Evolutionary conservation across 192 early-diverging fungal species (phyloP), one percentile per base, ranked within the genome.

Genomic region (Gonapodya sp.): DNA sequence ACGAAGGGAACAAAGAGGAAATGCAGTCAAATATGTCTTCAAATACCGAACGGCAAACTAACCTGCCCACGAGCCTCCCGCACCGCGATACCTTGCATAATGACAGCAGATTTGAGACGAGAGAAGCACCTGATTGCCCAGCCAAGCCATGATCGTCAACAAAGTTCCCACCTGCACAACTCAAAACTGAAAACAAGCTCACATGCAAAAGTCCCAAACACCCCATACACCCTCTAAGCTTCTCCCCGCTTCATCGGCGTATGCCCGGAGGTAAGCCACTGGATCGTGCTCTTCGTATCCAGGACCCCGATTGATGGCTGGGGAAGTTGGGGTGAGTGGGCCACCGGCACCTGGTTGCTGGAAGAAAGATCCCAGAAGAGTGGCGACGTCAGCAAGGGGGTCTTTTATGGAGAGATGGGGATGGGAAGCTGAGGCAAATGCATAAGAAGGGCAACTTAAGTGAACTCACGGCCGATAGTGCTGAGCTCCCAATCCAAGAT

Each of bases 331-430:
- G 46, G 8, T 64, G 46, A 64, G 46, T 24, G 46, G 8, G 24
- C 46, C 46, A 8, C 46, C 46, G 8, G 46, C 46, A 24, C 8
- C 46, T 8, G 46, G 46, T 8, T 64, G 8, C 8, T 64, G 8
- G 46, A 64, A 64, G 46, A 64, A 64, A 16, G 46, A 24, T 8
- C 8, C 8, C 46, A 64, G 46, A 33, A 77, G 75, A 8, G 75
- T 77, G 8, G 75, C 75, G 18, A 77, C 18, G 75, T 77, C 75
- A 16, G 75, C 18, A 16, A 77, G 75, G 8, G 75, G 75, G 75
- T 77, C 30, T 18, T 16, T 2, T 2, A 77, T 16, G 8, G 46
- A 64, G 46, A 64, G 8, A 64, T 24, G 8, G 46, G 24, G 46
- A 24, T 64, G 8, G 46, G 8, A 64, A 64, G 46, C 8, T 64